Evolutionary conservation across 305 asterid genomes (phyloP), one percentile per base, ranked within the genome.

Genomic region (Caryopteris hybrid): DNA sequence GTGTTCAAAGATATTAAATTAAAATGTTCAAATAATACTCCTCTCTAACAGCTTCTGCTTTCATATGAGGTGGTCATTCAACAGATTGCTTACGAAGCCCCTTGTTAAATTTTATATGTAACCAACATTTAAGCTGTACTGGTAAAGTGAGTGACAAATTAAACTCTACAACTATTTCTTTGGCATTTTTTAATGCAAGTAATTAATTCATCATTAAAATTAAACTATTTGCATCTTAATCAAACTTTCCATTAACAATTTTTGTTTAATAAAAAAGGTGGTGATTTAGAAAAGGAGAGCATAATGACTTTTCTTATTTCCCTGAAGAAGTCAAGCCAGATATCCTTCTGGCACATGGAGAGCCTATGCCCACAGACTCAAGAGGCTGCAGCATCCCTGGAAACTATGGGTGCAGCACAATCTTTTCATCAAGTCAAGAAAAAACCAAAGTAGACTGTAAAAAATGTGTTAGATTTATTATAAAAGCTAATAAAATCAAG

Each of bases 351-450:
- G 34, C 21, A 27, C 46, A 58, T 7, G 10, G 21, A 22, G 36
- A 23, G 6, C 60, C 42, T 33, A 22, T 51, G 38, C 38, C 34
- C 66, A 50, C 9, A n/a, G 64, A 66, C 46, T 48, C 14, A 1
- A 8, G 17, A 17, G n/a, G 34, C 34, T 29, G 34, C 34, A 3
- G 34, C 4, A 4, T 58, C 42, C 34, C 68, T 50, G 14, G 58
- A 66, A 71, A 61, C 31, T 47, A 57, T 13, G 33, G 16, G 31
- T 64, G 55, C 18, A 23, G 55, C 18, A 23, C 25, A 45, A 42
- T 61, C 20, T 39, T 71, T 64, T 61, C 29, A 69, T 61, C 29
- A 69, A 68, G 31, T 51, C 76, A 59, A 62, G 25, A 39, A 31
- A 17, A 18, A 61, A 17, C 33, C n/a, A 23, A 53, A 20, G 38